These are phyloP conservation scores for Aspergillus sp. DNA, from an alignment of 2,329 filamentous ascomycete genomes.

Conservation along the genomic window DNA sequence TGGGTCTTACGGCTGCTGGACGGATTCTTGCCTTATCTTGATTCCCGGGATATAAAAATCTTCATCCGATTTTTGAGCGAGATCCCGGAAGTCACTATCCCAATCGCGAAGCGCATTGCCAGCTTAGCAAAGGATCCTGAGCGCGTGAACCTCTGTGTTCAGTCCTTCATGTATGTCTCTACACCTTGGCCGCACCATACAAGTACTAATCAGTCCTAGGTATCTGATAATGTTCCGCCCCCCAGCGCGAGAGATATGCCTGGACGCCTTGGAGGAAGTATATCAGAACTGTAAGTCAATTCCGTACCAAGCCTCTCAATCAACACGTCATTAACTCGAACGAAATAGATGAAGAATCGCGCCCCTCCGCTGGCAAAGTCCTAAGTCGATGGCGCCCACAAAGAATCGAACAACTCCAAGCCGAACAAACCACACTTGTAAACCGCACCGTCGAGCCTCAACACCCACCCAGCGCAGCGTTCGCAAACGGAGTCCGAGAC, in stretches of 20 bases:
- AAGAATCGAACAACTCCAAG: constrained; percentile 31
- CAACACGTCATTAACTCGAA: not conserved
- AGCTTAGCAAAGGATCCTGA: constrained; percentile 67
- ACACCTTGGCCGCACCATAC: not conserved
- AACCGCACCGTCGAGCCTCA: constrained; percentile 12
- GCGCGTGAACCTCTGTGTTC: constrained; percentile 62
- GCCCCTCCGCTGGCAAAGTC: constrained; percentile 56
- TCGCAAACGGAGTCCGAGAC: constrained; percentile 9
- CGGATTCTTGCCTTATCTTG: constrained; percentile 87
- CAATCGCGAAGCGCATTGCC: constrained; percentile 73
- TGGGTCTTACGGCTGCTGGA: constrained; percentile 84
- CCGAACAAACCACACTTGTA: constrained; percentile 19
- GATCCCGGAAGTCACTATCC: constrained; percentile 75
- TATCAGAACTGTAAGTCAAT: constrained; percentile 57
- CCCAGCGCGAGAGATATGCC: constrained; percentile 59
- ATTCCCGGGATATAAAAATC: constrained; percentile 79
- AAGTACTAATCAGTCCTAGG: constrained; percentile 30
- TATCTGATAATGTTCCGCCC: constrained; percentile 64
- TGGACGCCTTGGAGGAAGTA: constrained; percentile 63
- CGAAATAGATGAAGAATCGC: constrained; percentile 49
- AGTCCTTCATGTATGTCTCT: constrained; percentile 57
- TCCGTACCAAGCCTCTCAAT: not conserved
- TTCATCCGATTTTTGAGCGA: constrained; percentile 90
- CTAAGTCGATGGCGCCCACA: constrained; percentile 61
- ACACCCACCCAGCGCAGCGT: constrained; percentile 1